Conservation (phyloP, 805 yeast genomes). For the Candida insectorum region DNA sequence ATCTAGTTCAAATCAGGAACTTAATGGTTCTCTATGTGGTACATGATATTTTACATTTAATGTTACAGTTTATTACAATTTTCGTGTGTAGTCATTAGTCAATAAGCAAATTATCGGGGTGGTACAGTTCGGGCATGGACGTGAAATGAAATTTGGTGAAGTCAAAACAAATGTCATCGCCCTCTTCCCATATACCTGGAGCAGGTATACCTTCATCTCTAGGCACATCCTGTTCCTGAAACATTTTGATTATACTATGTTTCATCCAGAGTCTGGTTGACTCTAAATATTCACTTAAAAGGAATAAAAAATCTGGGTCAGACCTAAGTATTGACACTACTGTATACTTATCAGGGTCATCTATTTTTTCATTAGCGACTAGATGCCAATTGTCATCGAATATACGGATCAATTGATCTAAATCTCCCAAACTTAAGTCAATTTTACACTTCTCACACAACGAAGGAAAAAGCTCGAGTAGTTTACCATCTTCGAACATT, state of each 20-base stretch:
- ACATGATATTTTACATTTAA: too few relatives aligned
- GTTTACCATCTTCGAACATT: too few relatives aligned
- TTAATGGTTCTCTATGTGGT: too few relatives aligned
- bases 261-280: slow-evolving; percentile 10
- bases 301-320: slow-evolving; percentile 3
- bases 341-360: slow-evolving; percentile 5
- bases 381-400: slow-evolving; percentile 4
- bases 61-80: too few relatives aligned
- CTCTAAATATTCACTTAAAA: slow-evolving; percentile 5
- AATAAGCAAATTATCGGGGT: too few relatives aligned
- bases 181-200: slow-evolving; percentile 1
- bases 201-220: slow-evolving; percentile 7
- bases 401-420: not conserved
- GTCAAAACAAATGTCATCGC: slow-evolving; percentile 3
- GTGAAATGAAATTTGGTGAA: slow-evolving; percentile 2
- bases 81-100: too few relatives aligned
- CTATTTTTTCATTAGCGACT: slow-evolving; percentile 3
- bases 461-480: slow-evolving; percentile 6
- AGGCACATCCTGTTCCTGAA: slow-evolving; percentile 8
- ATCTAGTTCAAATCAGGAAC: too few relatives aligned
- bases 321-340: slow-evolving; percentile 5
- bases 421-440: too few relatives aligned
- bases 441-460: too few relatives aligned
- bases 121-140: slow-evolving; percentile 6
- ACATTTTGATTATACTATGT: slow-evolving; percentile 5